A percentile compares a stretch with the other conserved stretches of the same genome.
phyloP scores from a whole-genome alignment of 257 asterid species.

The Vinca minor region DNA sequence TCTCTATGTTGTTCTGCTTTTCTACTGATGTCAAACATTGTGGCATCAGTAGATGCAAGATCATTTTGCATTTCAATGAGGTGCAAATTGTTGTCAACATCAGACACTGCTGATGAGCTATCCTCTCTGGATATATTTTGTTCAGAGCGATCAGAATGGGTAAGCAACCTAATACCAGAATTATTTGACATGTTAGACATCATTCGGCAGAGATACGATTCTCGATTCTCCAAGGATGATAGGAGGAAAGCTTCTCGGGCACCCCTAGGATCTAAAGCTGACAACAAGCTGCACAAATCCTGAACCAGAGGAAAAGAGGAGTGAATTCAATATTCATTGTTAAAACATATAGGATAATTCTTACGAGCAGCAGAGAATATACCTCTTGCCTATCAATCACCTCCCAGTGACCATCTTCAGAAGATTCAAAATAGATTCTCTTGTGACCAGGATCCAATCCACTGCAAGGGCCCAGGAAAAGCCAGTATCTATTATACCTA shows the following conservation, averaged over 20 bases:
- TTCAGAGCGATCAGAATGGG: constrained; percentile 44
- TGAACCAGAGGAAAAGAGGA: constrained; percentile 22
- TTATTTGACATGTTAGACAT: constrained; percentile 43
- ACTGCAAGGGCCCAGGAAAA: constrained; percentile 95
- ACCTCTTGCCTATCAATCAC: constrained; percentile 87
- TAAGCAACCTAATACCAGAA: constrained; percentile 28
- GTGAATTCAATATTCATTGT: constrained; percentile 9
- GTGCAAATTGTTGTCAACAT: constrained; percentile 68
- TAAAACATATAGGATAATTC: constrained; percentile 13
- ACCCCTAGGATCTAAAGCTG: constrained; percentile 70
- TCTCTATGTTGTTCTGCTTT: constrained; percentile 48
- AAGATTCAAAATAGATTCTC: constrained; percentile 93
- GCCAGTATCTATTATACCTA: constrained; percentile 96
- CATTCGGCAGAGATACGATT: constrained; percentile 39
- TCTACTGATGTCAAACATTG: constrained; percentile 32
- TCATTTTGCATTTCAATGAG: constrained; percentile 40
- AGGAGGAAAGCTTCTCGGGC: constrained; percentile 77
- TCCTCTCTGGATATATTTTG: constrained; percentile 54
- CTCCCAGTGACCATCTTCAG: constrained; percentile 99
- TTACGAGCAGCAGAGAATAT: constrained; percentile 12
- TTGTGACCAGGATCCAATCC: constrained; percentile 89
- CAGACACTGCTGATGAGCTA: constrained; percentile 90
- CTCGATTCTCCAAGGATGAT: constrained; percentile 57
- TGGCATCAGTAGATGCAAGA: constrained; percentile 28
- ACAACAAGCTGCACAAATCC: constrained; percentile 63